Percentiles rank a stretch among this genome's conserved stretches.
Conservation (phyloP, 768 basidiomycete species). For the Agrocybe pediades region DNA sequence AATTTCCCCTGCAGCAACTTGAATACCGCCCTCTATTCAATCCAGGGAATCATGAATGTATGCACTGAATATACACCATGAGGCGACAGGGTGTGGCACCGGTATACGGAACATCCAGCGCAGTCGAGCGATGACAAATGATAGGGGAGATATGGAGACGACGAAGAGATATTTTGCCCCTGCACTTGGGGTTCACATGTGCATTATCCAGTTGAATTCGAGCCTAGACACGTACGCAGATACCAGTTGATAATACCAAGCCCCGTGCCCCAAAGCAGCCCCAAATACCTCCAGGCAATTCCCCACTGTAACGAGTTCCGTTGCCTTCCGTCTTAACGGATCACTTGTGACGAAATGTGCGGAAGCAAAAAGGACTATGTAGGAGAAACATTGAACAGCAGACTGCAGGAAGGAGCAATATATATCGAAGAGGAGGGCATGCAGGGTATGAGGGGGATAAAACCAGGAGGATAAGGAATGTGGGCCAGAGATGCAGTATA, state of each 20-base stretch:
- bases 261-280: background rate
- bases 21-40: no score
- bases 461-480: background rate
- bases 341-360: background rate
- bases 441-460: background rate
- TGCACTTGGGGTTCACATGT: background rate
- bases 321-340: background rate
- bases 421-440: background rate
- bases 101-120: background rate
- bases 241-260: background rate
- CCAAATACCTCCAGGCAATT: background rate
- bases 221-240: background rate
- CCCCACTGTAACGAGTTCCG: background rate
- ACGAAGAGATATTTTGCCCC: background rate
- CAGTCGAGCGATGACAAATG: background rate
- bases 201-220: background rate
- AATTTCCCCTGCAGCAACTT: background rate
- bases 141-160: background rate
- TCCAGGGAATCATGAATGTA: background rate
- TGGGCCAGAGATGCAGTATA: background rate
- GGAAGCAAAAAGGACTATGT: background rate
- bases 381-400: no score
- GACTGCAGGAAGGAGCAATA: no score
- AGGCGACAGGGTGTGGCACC: no score
- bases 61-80: background rate